Percentiles rank a stretch among this genome's conserved stretches.
Conservation (phyloP, 1,139 yeast genomes). For the Meyerozyma elateridarum region DNA sequence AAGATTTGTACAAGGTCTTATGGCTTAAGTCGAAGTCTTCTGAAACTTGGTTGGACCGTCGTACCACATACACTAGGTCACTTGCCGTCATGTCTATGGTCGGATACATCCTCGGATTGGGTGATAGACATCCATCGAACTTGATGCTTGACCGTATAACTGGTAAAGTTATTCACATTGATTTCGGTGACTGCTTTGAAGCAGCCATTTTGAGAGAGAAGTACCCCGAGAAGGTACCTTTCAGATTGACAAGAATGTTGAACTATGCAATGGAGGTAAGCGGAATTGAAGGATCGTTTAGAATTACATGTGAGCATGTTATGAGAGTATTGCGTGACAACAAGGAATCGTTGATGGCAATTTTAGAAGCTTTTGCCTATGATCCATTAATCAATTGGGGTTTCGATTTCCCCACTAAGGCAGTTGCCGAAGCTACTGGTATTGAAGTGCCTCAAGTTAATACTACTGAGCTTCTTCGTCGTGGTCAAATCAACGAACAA, state of each 20-base stretch:
- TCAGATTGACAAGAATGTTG: conserved; percentile 92
- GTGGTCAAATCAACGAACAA: conserved; percentile 70
- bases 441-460: conserved; percentile 61
- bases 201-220: conserved; percentile 95
- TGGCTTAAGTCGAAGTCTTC: conserved; percentile 96
- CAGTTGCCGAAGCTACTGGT: conserved; percentile 70
- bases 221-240: conserved; percentile 97
- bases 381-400: conserved; percentile 99
- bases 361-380: conserved; percentile 95
- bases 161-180: conserved; percentile 95
- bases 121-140: conserved; percentile 97
- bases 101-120: conserved; percentile 92
- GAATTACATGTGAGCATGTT: conserved; percentile 95
- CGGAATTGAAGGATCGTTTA: conserved; percentile 95
- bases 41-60: conserved; percentile 95
- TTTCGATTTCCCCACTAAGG: conserved; percentile 82
- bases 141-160: conserved; percentile 91
- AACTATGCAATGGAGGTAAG: conserved; percentile 99
- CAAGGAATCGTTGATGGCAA: conserved; percentile 96
- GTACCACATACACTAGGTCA: conserved; percentile 93
- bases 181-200: conserved; percentile 98
- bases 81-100: conserved; percentile 99
- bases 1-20: conserved; percentile 88
- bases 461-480: conserved; percentile 62
- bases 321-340: conserved; percentile 92